A percentile compares a stretch with the other conserved stretches of the same genome.
Conservation (phyloP, 108 stramenopile species). For the Pseudonitzschia multistriata region DNA sequence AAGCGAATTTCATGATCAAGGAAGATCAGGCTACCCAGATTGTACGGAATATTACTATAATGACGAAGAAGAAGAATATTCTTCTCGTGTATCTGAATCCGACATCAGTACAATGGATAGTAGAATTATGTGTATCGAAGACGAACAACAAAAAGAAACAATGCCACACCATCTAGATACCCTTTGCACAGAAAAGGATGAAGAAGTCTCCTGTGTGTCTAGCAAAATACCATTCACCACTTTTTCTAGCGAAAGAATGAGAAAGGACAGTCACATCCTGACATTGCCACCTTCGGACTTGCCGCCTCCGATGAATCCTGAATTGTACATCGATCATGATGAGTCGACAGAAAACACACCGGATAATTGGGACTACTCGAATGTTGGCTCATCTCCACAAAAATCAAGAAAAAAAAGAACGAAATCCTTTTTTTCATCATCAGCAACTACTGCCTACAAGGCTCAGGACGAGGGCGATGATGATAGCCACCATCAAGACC, state of each 20-base stretch:
- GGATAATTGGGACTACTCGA: too few species aligned
- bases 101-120: not conserved
- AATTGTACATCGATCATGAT: not conserved
- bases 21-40: not conserved
- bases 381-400: too few species aligned
- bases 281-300: not conserved
- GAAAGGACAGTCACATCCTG: not conserved
- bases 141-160: not conserved
- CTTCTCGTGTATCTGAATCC: not conserved
- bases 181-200: too few species aligned
- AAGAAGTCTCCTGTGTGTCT: not conserved
- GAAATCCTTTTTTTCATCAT: too few species aligned
- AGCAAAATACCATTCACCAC: not conserved
- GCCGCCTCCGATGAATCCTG: conserved; percentile 1
- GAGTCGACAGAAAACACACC: not conserved
- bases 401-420: too few species aligned
- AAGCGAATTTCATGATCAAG: not conserved
- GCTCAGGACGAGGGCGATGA: too few species aligned
- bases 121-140: not conserved
- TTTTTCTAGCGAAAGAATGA: not conserved
- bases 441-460: too few species aligned
- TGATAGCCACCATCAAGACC: too few species aligned
- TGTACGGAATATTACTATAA: not conserved
- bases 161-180: too few species aligned
- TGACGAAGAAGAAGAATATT: conserved; percentile 5